Evolutionary conservation across 108 stramenopile genomes (phyloP), one percentile per base, ranked within the genome.

Genomic region (Pseudonitzschia delicatissima): DNA sequence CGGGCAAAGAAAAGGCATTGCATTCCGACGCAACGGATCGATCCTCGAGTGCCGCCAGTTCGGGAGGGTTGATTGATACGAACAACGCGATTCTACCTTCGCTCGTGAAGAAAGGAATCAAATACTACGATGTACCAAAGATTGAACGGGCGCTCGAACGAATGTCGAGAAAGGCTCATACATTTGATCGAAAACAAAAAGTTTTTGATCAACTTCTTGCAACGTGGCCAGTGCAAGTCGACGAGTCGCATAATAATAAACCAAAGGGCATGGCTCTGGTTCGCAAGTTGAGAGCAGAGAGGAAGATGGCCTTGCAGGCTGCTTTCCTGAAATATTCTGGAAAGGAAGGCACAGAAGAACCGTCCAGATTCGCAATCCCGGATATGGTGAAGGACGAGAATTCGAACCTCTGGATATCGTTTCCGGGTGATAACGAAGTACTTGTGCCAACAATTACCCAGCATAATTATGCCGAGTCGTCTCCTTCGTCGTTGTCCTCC

Each of bases 191-290:
- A 20, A 61, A 37, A 23, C 28, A 40, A 37, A 37, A 61, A 20
- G 18, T 61, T 8, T 23, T 42, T 5, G 18, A 37, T 26, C 39
- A 42, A 9, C 37, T 61, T 4, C n/a, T n/a, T n/a, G n/a, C n/a
- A n/a, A n/a, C n/a, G n/a, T n/a, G n/a, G n/a, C n/a, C n/a, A n/a
- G n/a, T n/a, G n/a, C n/a, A n/a, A n/a, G 9, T 26, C 39, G 60
- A 40, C 7, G 40, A 25, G 20, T 40, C 27, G 18, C 20, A n/a
- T 23, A 40, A 37, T 17, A 23, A 15, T n/a, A 42, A 8, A n/a
- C 53, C 28, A 17, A 55, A 33, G 32, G 60, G 60, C 13, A 61
- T 61, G 60, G 60, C 60, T 12, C 40, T 35, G 39, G n/a, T 61
- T 35, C 60, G 40, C 60, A 61, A 61, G 60, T 23, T 61, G 11